Evolutionary conservation across 345 rosid genomes (phyloP).

Genomic region (Iberis pinnata): DNA sequence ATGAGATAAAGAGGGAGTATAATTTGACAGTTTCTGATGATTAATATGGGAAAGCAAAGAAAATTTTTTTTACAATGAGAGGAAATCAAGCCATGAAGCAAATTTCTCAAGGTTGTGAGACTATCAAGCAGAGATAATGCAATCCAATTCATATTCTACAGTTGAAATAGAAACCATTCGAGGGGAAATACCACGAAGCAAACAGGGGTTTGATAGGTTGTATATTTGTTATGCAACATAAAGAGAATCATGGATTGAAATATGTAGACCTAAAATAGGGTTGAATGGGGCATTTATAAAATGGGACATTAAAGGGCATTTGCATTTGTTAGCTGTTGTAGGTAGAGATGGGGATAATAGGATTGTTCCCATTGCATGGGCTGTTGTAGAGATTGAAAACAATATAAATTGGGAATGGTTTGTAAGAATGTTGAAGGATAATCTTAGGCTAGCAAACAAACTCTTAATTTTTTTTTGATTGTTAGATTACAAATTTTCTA

Average conservation of each 20-base stretch:
- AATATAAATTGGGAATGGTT: neutral
- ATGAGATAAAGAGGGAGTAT: neutral
- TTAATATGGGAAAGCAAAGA: neutral
- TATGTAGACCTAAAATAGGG: neutral
- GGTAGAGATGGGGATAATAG: neutral
- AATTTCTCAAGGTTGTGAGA: neutral
- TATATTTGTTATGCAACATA: neutral
- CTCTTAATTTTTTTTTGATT: no score
- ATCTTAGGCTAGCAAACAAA: neutral
- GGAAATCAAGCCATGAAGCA: neutral
- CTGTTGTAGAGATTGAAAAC: neutral
- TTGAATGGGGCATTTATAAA: neutral
- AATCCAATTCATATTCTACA: accelerated
- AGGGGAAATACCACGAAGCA: neutral
- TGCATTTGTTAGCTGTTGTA: neutral
- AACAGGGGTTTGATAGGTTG: neutral
- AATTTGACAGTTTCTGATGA: neutral
- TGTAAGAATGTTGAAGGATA: neutral
- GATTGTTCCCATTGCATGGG: neutral
- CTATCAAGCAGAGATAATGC: neutral
- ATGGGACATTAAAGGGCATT: neutral
- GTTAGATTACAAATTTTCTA: no score
- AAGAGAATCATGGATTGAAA: neutral
- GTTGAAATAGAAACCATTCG: neutral
- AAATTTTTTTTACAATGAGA: accelerated